Percentiles rank a stretch among this genome's conserved stretches.
Evolutionary conservation across 2,329 filamentous ascomycete genomes (phyloP).

Genomic region (Clarireedia sp.): DNA sequence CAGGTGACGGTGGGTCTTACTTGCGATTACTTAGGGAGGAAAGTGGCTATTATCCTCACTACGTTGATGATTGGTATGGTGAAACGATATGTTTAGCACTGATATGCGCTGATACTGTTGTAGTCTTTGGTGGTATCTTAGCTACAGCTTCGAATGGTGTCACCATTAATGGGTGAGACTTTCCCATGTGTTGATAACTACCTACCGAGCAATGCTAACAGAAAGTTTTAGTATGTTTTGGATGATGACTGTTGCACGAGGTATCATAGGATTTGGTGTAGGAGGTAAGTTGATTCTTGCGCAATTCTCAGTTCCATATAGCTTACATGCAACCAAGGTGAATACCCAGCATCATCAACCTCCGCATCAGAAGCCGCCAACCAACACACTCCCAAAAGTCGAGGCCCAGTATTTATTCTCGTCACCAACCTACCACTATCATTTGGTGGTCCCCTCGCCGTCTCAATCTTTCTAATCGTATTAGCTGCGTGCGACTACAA

Average conservation of each 20-base stretch:
- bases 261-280: slow-evolving; percentile 40
- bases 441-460: slow-evolving; percentile 35
- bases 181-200: neutral
- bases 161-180: slow-evolving; percentile 32
- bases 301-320: too few relatives aligned
- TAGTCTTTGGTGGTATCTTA: slow-evolving; percentile 35
- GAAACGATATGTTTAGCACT: too few relatives aligned
- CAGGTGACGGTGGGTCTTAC: slow-evolving; percentile 35
- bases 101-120: slow-evolving; percentile 25
- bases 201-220: neutral
- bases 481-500: slow-evolving; percentile 31
- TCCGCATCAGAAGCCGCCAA: slow-evolving; percentile 42
- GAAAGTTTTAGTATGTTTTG: slow-evolving; percentile 37
- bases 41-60: slow-evolving; percentile 37
- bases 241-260: slow-evolving; percentile 43
- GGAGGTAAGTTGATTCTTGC: slow-evolving; percentile 28
- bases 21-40: slow-evolving; percentile 39
- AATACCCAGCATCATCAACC: slow-evolving; percentile 41
- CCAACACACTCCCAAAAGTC: slow-evolving; percentile 33
- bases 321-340: slow-evolving; percentile 24
- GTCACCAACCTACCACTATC: slow-evolving; percentile 38
- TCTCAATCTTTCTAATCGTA: slow-evolving; percentile 40
- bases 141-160: slow-evolving; percentile 37
- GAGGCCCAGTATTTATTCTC: slow-evolving; percentile 38
- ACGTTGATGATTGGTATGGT: slow-evolving; percentile 34